Evolutionary conservation across 1,284 basidiomycete species (phyloP).

Genomic region (Termitomyces sp.): DNA sequence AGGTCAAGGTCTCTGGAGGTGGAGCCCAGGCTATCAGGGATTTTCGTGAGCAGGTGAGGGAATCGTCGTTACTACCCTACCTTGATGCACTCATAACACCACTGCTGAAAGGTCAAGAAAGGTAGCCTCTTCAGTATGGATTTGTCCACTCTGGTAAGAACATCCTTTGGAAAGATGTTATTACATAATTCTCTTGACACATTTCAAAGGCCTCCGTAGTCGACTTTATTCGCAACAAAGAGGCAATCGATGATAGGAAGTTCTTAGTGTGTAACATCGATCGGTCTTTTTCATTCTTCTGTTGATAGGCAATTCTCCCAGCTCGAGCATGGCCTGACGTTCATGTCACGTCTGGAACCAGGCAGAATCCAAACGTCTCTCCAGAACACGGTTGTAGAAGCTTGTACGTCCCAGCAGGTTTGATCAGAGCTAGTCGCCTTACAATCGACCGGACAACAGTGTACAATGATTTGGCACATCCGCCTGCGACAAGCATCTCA

Average conservation of each 20-base stretch:
- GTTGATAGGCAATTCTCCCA: conserved; percentile 24
- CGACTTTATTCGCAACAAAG: conserved; percentile 52
- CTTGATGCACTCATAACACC: neutral
- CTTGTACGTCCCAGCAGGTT: conserved; percentile 39
- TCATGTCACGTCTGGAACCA: conserved; percentile 57
- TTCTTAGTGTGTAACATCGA: conserved; percentile 28
- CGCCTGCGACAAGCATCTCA: conserved; percentile 63
- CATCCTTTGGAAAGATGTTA: no score
- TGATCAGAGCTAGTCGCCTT: neutral
- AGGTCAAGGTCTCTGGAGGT: conserved; percentile 8
- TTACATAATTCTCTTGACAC: neutral
- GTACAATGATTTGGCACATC: conserved; percentile 75
- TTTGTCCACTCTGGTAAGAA: conserved; percentile 38
- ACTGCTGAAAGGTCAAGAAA: conserved; percentile 40
- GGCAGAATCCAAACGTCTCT: conserved; percentile 41
- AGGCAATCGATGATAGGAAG: conserved; percentile 60
- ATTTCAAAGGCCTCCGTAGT: conserved; percentile 42
- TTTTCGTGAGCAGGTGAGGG: conserved; percentile 40
- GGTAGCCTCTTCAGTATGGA: conserved; percentile 34
- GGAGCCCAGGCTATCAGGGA: conserved; percentile 35
- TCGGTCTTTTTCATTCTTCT: neutral
- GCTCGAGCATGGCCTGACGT: conserved; percentile 64
- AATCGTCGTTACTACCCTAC: neutral
- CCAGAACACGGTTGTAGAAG: conserved; percentile 51
- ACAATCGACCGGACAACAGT: conserved; percentile 37